Evolutionary conservation across 495 filamentous ascomycete species (phyloP).

Genomic region (Elaphomyces granulatus): DNA sequence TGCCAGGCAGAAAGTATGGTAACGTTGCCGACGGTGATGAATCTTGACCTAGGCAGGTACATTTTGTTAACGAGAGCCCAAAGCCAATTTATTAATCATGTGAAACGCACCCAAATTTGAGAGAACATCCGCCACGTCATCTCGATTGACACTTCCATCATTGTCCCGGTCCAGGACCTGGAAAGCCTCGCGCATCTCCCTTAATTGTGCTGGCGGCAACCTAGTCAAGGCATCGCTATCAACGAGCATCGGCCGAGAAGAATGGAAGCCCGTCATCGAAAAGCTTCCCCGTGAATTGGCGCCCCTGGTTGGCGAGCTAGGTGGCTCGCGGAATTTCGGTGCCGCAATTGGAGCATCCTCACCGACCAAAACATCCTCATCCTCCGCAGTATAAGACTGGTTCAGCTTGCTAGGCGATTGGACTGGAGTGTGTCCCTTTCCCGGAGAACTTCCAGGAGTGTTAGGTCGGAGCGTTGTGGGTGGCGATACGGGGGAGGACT

Average conservation of each 20-base stretch:
- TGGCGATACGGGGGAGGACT: conserved; percentile 35
- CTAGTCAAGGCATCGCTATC: conserved; percentile 44
- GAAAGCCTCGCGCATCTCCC: conserved; percentile 72
- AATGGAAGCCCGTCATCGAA: conserved; percentile 1
- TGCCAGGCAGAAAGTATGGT: conserved; percentile 60
- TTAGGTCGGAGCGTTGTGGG: conserved; percentile 21
- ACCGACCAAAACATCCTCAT: conserved; percentile 15
- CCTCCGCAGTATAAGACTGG: conserved; percentile 25
- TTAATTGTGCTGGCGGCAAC: conserved; percentile 50
- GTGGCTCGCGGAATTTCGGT: conserved; percentile 26
- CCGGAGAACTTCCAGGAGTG: conserved; percentile 33
- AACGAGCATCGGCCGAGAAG: neutral
- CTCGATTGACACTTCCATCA: conserved; percentile 57
- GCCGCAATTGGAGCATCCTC: conserved; percentile 21
- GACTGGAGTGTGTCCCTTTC: conserved; percentile 28
- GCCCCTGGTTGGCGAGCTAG: conserved; percentile 32
- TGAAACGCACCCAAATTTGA: conserved; percentile 55
- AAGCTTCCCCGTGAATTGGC: conserved; percentile 7
- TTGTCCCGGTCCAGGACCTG: conserved; percentile 73
- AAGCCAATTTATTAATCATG: no score
- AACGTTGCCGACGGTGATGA: conserved; percentile 46
- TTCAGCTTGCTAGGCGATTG: conserved; percentile 35
- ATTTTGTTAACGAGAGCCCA: neutral
- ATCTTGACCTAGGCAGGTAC: conserved; percentile 31
- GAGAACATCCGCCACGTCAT: conserved; percentile 70